Evolutionary conservation across 2,329 filamentous ascomycete species (phyloP).

Genomic region (Aspergillus flavus): DNA sequence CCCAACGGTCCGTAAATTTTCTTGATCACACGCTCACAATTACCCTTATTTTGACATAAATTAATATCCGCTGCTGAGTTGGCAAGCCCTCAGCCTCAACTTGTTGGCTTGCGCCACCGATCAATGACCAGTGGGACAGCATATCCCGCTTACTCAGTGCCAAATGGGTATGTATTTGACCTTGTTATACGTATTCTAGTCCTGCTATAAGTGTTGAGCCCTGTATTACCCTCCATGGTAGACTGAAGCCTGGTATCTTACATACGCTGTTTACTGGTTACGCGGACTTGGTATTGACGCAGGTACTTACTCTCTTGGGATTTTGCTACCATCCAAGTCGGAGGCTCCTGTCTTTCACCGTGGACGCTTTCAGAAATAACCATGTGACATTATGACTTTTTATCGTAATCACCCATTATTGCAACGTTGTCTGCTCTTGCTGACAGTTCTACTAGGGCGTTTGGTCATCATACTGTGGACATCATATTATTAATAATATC

Average conservation of each 20-base stretch:
- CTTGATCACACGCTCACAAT: slow-evolving; percentile 37
- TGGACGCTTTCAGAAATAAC: not conserved
- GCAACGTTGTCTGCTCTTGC: not conserved
- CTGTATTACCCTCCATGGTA: not conserved
- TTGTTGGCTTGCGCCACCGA: not conserved
- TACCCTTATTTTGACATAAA: slow-evolving; percentile 26
- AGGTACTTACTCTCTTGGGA: slow-evolving; percentile 3
- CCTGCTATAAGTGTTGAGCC: not conserved
- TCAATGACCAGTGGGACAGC: not conserved
- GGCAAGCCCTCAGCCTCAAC: slow-evolving; percentile 32
- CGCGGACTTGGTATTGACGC: not conserved
- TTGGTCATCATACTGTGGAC: not conserved
- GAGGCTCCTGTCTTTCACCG: not conserved
- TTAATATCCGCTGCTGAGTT: slow-evolving; percentile 31
- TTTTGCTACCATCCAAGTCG: not conserved
- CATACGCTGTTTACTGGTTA: slow-evolving; percentile 1
- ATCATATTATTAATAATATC: not conserved
- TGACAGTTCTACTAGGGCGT: not conserved
- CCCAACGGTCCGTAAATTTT: slow-evolving; percentile 29
- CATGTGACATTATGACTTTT: not conserved
- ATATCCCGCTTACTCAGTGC: not conserved
- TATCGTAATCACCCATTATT: not conserved
- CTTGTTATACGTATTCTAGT: not conserved
- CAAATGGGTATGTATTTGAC: not conserved
- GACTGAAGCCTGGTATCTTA: slow-evolving; percentile 1